Percentiles rank a stretch among this genome's conserved stretches.
Conservation (phyloP, 2,329 filamentous ascomycete species). For the Fusarium lyarnte region DNA sequence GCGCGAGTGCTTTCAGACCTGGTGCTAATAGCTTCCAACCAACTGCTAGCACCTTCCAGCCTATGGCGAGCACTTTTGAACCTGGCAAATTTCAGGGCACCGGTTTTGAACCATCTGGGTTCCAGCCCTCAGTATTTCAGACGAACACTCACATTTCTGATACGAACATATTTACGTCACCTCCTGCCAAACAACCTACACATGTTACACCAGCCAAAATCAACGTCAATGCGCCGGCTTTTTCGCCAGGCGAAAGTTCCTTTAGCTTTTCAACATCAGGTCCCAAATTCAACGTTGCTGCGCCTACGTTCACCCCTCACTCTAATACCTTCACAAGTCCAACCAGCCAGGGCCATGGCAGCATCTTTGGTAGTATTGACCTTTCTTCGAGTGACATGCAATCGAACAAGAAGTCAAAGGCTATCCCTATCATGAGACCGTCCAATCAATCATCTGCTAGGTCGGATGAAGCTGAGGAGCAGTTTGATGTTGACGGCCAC, state of each 20-base stretch:
- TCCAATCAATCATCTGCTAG: slow-evolving; percentile 59
- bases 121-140: slow-evolving; percentile 60
- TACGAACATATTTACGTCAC: slow-evolving; percentile 34
- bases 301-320: slow-evolving; percentile 78
- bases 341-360: slow-evolving; percentile 52
- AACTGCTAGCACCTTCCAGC: slow-evolving; percentile 42
- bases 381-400: slow-evolving; percentile 71
- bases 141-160: slow-evolving; percentile 39
- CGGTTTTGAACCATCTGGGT: slow-evolving; percentile 17
- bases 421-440: slow-evolving; percentile 80
- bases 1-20: slow-evolving; percentile 6
- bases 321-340: slow-evolving; percentile 59
- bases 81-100: slow-evolving; percentile 18
- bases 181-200: slow-evolving; percentile 19
- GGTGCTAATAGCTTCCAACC: slow-evolving; percentile 54
- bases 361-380: slow-evolving; percentile 77
- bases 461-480: slow-evolving; percentile 37
- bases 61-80: slow-evolving; percentile 17
- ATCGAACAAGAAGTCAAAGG: slow-evolving; percentile 78
- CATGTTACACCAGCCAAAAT: slow-evolving; percentile 59
- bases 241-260: slow-evolving; percentile 72
- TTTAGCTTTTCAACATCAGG: slow-evolving; percentile 76
- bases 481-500: slow-evolving; percentile 59
- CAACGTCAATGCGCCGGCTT: slow-evolving; percentile 75
- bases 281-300: slow-evolving; percentile 78